Conservation (phyloP, 441 rosid genomes). For the Adansonia madagascariensis region DNA sequence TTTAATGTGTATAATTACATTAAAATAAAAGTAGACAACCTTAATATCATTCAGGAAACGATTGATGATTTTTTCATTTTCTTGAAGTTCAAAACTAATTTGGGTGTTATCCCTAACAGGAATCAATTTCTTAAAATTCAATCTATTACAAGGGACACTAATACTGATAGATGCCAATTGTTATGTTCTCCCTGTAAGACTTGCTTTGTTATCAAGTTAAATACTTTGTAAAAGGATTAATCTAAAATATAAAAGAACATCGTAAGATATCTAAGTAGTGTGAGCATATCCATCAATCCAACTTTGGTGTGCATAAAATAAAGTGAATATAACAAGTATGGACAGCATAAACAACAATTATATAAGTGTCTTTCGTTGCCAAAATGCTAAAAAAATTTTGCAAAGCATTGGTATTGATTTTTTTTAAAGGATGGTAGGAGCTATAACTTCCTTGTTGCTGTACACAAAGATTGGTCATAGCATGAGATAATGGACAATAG, state of each 20-base stretch:
- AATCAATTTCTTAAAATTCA: not conserved
- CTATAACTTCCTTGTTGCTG: not conserved
- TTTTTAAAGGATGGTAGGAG: not conserved
- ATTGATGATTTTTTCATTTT: not conserved
- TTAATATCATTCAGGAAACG: not conserved
- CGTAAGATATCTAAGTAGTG: not conserved
- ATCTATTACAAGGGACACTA: not conserved
- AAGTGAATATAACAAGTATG: not conserved
- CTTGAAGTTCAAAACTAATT: not conserved
- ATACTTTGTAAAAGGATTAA: not conserved
- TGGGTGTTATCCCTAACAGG: not conserved
- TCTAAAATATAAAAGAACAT: not conserved
- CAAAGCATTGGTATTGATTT: not conserved
- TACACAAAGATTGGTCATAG: too few species aligned
- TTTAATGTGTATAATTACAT: not conserved
- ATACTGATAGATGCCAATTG: not conserved
- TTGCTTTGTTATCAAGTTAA: not conserved
- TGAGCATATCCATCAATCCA: not conserved
- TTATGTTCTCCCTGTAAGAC: not conserved
- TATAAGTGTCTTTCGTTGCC: not conserved
- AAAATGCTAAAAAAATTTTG: not conserved
- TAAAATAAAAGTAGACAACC: not conserved
- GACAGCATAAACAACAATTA: not conserved
- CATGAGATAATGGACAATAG: not conserved
- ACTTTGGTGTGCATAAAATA: not conserved